phyloP scores from a whole-genome alignment of 768 basidiomycete genomes.

The Tylopilus cervinicoccineus region DNA sequence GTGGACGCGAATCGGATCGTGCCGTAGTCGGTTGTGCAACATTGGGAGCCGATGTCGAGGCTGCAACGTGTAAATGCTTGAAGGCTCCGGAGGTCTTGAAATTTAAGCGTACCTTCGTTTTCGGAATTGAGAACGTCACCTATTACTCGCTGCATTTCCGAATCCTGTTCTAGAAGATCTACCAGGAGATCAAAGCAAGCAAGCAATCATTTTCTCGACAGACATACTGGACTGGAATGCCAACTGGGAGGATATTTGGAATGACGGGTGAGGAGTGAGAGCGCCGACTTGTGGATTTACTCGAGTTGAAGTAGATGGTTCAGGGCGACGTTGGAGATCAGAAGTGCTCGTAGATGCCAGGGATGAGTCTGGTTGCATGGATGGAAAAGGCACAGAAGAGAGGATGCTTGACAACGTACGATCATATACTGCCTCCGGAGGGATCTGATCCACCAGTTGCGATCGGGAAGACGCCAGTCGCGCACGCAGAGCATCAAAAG shows the following conservation, averaged over 20 bases:
- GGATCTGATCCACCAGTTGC: slow-evolving; percentile 35
- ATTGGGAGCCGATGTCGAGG: slow-evolving; percentile 10
- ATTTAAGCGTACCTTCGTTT: slow-evolving; percentile 29
- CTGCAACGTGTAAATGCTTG: slow-evolving; percentile 5
- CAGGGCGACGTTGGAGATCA: slow-evolving; percentile 16
- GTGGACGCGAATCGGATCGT: slow-evolving; percentile 11
- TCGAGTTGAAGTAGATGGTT: slow-evolving; percentile 33
- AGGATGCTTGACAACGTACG: slow-evolving; percentile 28
- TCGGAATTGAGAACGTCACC: slow-evolving; percentile 53
- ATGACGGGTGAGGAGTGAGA: slow-evolving; percentile 49
- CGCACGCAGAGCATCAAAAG: slow-evolving; percentile 45
- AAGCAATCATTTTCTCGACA: background rate
- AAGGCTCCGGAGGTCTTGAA: background rate
- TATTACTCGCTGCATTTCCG: slow-evolving; percentile 68
- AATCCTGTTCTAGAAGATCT: slow-evolving; percentile 69
- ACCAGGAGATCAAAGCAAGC: slow-evolving; percentile 2
- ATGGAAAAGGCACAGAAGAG: slow-evolving; percentile 1
- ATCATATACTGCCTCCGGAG: slow-evolving; percentile 31
- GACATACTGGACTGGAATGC: slow-evolving; percentile 54
- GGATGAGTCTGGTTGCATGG: slow-evolving; percentile 11
- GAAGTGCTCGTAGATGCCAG: slow-evolving; percentile 14
- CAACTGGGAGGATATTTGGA: slow-evolving; percentile 52
- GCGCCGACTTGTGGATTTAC: slow-evolving; percentile 46
- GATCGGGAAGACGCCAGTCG: slow-evolving; percentile 39
- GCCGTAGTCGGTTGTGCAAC: slow-evolving; percentile 1